Evolutionary conservation across 768 basidiomycete species (phyloP).

Genomic region (Naematelia aurantialba): DNA sequence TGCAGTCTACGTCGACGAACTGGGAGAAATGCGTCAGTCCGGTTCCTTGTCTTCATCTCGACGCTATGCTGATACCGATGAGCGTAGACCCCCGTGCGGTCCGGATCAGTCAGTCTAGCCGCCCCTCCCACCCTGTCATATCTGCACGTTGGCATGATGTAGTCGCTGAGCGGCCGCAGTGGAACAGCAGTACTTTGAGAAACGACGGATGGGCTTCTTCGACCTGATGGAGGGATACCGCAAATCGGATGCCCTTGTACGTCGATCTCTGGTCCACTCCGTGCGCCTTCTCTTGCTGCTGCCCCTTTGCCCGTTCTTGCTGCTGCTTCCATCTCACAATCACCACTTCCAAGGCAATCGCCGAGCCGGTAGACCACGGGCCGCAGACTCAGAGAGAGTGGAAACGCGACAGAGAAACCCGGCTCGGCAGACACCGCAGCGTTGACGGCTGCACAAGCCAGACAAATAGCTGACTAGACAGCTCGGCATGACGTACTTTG

Average conservation of each 20-base stretch:
- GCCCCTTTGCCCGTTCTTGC: too few relatives aligned
- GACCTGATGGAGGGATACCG: conserved; percentile 49
- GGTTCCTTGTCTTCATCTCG: neutral
- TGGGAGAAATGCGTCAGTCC: conserved; percentile 47
- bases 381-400: too few relatives aligned
- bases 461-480: neutral
- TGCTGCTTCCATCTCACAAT: too few relatives aligned
- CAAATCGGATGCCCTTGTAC: conserved; percentile 45
- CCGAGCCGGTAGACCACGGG: too few relatives aligned
- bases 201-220: conserved; percentile 49
- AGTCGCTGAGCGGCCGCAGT: too few relatives aligned
- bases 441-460: too few relatives aligned
- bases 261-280: neutral
- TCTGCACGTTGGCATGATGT: too few relatives aligned
- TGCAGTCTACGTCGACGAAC: conserved; percentile 49
- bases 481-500: conserved; percentile 38
- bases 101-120: conserved; percentile 32
- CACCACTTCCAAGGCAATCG: too few relatives aligned
- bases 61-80: neutral
- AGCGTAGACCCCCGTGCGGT: conserved; percentile 46
- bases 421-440: too few relatives aligned
- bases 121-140: neutral
- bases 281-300: too few relatives aligned
- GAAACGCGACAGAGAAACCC: too few relatives aligned
- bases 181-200: conserved; percentile 51